These are phyloP conservation scores for Phytophthora kernoviae DNA, from an alignment of 352 stramenopile genomes.

Conservation along the genomic window DNA sequence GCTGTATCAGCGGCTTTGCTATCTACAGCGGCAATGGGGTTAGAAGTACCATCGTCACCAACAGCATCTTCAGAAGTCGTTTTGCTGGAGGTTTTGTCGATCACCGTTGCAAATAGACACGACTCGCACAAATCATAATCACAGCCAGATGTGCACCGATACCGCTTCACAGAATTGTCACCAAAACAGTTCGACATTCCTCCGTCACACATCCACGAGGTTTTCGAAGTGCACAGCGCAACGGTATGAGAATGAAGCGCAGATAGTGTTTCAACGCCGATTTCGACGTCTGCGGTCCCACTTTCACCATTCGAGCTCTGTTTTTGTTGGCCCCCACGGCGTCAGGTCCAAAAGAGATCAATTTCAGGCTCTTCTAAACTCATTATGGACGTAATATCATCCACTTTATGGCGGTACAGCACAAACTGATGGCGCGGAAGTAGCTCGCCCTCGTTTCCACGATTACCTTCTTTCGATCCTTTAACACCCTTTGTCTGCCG, in stretches of 20 bases:
- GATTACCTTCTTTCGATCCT: not conserved
- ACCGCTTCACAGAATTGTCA: constrained; percentile 58
- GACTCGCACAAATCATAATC: constrained; percentile 80
- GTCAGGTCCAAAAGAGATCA: constrained; percentile 58
- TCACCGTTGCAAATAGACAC: constrained; percentile 53
- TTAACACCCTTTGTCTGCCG: constrained; percentile 13
- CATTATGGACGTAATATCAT: constrained; percentile 48
- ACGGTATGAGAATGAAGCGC: constrained; percentile 64
- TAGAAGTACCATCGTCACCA: constrained; percentile 5
- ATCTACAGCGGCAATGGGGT: constrained; percentile 4
- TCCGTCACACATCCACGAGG: constrained; percentile 81
- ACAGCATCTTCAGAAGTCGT: constrained; percentile 7
- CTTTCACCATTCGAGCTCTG: not conserved
- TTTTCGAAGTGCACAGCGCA: constrained; percentile 47
- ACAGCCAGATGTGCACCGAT: constrained; percentile 66
- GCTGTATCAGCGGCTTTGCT: constrained; percentile 2
- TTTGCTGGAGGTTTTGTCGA: constrained; percentile 24
- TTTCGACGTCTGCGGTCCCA: constrained; percentile 5
- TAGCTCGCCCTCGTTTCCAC: constrained; percentile 19
- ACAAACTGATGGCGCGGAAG: constrained; percentile 65
- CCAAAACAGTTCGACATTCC: constrained; percentile 56
- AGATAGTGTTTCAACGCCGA: constrained; percentile 35
- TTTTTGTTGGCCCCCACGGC: constrained; percentile 20
- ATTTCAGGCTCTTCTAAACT: constrained; percentile 60
- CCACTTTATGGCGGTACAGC: constrained; percentile 61